Percentiles rank a stretch among this genome's conserved stretches.
Conservation (phyloP, 805 yeast species). For the Nakazawaea peltata region DNA sequence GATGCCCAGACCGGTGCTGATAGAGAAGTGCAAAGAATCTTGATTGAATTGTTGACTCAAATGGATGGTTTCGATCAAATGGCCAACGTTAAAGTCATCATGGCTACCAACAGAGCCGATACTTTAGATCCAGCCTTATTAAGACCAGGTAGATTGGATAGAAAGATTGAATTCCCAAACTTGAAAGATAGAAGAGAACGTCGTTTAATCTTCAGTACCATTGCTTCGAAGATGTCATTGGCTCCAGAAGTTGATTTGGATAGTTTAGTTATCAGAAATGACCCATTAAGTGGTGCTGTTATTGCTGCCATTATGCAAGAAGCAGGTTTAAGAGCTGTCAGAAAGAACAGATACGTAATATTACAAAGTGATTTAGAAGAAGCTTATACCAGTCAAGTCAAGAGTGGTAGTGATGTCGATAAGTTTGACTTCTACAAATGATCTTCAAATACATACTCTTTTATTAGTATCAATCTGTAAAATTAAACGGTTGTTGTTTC, state of each 20-base stretch:
- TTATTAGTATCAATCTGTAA: not conserved
- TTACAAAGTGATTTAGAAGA: slow-evolving; percentile 95
- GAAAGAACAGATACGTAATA: slow-evolving; percentile 96
- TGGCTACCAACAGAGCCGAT: slow-evolving; percentile 99
- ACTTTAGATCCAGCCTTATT: slow-evolving; percentile 96
- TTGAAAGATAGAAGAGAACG: slow-evolving; percentile 97
- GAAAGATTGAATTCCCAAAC: slow-evolving; percentile 96
- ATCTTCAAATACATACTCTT: slow-evolving; percentile 2
- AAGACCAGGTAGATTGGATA: slow-evolving; percentile 97
- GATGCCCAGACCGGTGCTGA: slow-evolving; percentile 99
- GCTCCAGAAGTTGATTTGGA: slow-evolving; percentile 98
- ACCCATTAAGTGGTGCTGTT: slow-evolving; percentile 93
- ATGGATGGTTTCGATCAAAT: slow-evolving; percentile 99
- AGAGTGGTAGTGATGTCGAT: slow-evolving; percentile 90
- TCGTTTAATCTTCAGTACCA: slow-evolving; percentile 89
- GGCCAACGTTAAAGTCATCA: slow-evolving; percentile 91
- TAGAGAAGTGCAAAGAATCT: slow-evolving; percentile 96
- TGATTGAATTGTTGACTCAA: slow-evolving; percentile 91
- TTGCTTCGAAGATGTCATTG: slow-evolving; percentile 94
- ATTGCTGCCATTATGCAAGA: slow-evolving; percentile 99
- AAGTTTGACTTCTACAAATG: slow-evolving; percentile 96
- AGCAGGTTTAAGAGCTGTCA: slow-evolving; percentile 97
- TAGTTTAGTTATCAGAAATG: slow-evolving; percentile 89
- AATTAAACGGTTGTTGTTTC: too few relatives aligned
- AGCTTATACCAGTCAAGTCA: slow-evolving; percentile 95